phyloP scores from a whole-genome alignment of 1,284 basidiomycete species.

The Blastosporella zonata region DNA sequence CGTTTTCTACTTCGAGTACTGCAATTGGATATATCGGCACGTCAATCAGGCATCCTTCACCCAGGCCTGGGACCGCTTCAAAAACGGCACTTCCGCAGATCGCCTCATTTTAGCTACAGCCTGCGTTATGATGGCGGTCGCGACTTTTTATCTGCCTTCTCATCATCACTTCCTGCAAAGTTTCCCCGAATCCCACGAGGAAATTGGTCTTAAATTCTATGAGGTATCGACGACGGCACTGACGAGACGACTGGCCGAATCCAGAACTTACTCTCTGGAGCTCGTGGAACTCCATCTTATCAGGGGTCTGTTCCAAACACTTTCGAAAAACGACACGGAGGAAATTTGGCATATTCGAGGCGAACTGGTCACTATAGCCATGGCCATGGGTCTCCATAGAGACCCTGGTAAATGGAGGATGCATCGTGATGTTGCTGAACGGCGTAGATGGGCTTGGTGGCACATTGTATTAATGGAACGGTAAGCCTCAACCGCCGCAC shows the following conservation, averaged over 20 bases:
- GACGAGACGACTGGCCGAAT: slow-evolving; percentile 57
- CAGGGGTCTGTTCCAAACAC: slow-evolving; percentile 65
- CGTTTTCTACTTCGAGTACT: slow-evolving; percentile 75
- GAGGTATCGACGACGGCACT: slow-evolving; percentile 64
- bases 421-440: slow-evolving; percentile 63
- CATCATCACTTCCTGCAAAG: slow-evolving; percentile 56
- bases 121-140: slow-evolving; percentile 67
- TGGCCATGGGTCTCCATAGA: slow-evolving; percentile 78
- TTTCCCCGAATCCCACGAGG: slow-evolving; percentile 49
- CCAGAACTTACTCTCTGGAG: slow-evolving; percentile 65
- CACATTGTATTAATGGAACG: slow-evolving; percentile 75
- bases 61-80: slow-evolving; percentile 69
- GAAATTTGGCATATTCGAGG: slow-evolving; percentile 74
- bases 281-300: slow-evolving; percentile 71
- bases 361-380: slow-evolving; percentile 67
- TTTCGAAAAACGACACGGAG: slow-evolving; percentile 71
- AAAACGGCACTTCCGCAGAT: slow-evolving; percentile 59
- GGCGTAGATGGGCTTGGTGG: slow-evolving; percentile 84
- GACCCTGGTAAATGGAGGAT: slow-evolving; percentile 75
- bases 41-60: slow-evolving; percentile 62
- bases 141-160: slow-evolving; percentile 66
- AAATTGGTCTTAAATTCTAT: slow-evolving; percentile 61
- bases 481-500: slow-evolving; percentile 33
- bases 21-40: slow-evolving; percentile 81
- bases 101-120: slow-evolving; percentile 68